Percentiles rank a stretch among this genome's conserved stretches.
phyloP scores from a whole-genome alignment of 202 grass and related monocot species.

The Digitaria exilis region DNA sequence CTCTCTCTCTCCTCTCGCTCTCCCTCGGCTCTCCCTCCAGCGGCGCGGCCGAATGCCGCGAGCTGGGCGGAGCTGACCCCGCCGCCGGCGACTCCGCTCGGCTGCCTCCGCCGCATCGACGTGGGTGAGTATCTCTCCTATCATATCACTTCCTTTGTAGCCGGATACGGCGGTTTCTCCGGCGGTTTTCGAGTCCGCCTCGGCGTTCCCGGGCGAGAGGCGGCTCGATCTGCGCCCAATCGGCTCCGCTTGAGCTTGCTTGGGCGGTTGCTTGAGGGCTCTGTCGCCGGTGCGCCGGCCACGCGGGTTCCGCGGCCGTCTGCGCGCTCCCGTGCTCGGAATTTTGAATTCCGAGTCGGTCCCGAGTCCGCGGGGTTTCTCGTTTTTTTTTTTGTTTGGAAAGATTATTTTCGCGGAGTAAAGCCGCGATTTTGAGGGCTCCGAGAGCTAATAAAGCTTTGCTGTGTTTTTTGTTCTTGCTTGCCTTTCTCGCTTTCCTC shows the following conservation, averaged over 20 bases:
- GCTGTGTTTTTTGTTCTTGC: neutral
- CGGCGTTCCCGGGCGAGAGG: neutral
- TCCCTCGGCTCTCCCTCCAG: neutral
- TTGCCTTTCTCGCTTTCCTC: constrained; percentile 24
- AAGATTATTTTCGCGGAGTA: neutral
- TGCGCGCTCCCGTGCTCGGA: constrained; percentile 6
- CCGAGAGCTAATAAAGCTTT: constrained; percentile 32
- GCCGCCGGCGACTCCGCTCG: constrained; percentile 2
- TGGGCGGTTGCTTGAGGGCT: neutral
- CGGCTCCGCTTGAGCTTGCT: neutral
- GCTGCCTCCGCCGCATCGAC: neutral
- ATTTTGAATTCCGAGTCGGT: constrained; percentile 51
- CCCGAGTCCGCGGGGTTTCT: constrained; percentile 11
- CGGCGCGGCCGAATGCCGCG: constrained; percentile 29
- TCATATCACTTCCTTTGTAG: neutral
- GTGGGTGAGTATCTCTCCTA: neutral
- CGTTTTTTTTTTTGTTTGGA: neutral
- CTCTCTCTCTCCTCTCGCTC: neutral
- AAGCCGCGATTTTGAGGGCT: constrained; percentile 28
- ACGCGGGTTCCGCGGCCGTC: neutral
- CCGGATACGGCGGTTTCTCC: neutral
- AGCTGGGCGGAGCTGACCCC: constrained; percentile 28
- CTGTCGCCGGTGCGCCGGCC: neutral
- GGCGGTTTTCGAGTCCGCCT: neutral
- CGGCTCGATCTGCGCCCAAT: constrained; percentile 37